Conservation (phyloP, 2,329 filamentous ascomycete species). For the Helotiales sp. region DNA sequence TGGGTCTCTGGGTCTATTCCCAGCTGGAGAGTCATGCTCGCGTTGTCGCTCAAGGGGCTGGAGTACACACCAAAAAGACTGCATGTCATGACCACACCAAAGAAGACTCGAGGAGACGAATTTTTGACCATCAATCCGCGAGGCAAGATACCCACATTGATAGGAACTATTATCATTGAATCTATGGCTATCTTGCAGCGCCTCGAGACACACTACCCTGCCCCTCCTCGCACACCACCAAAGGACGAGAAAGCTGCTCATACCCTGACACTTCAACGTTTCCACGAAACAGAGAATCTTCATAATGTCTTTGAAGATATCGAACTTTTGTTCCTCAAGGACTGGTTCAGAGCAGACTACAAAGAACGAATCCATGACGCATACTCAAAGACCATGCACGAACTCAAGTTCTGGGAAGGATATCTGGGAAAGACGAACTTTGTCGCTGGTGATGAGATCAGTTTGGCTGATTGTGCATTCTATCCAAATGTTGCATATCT, state of each 20-base stretch:
- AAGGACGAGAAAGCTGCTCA: neutral
- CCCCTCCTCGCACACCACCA: neutral
- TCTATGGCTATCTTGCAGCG: constrained; percentile 1
- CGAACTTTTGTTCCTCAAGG: neutral
- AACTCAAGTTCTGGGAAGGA: neutral
- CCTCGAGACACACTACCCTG: neutral
- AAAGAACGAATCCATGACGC: constrained; percentile 1
- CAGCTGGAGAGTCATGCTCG: constrained; percentile 5
- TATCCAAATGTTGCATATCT: constrained; percentile 1
- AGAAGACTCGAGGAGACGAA: constrained; percentile 1
- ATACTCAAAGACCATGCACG: neutral
- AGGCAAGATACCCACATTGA: constrained; percentile 3
- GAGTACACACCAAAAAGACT: constrained; percentile 1
- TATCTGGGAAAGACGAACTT: neutral
- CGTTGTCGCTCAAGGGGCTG: constrained; percentile 1
- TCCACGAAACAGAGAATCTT: neutral
- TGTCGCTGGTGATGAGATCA: neutral
- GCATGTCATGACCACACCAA: constrained; percentile 5
- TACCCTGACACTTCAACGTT: neutral
- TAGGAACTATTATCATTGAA: neutral
- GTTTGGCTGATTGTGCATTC: neutral
- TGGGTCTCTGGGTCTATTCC: constrained; percentile 9
- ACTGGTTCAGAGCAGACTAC: neutral
- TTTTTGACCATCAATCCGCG: constrained; percentile 1
- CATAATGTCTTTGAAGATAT: constrained; percentile 4